These are phyloP conservation scores for Hevea brasiliensis DNA, from an alignment of 345 rosid genomes.

Conservation along the genomic window DNA sequence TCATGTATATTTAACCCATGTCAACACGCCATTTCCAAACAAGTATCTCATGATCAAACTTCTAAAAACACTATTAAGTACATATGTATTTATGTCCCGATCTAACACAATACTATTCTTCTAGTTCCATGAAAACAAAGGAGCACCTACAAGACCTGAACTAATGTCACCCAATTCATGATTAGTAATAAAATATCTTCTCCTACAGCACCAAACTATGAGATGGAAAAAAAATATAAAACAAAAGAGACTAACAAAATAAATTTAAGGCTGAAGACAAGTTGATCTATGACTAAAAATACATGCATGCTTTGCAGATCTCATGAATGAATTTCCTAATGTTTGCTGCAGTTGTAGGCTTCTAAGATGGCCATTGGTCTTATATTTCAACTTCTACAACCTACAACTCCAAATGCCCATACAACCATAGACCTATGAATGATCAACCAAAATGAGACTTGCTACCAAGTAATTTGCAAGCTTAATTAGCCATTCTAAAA, in stretches of 20 bases:
- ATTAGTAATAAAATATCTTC: neutral
- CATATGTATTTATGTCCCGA: neutral
- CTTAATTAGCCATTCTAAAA: neutral
- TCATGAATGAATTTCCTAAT: neutral
- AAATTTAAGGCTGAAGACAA: neutral
- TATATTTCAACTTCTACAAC: neutral
- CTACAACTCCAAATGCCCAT: neutral
- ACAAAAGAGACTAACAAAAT: neutral
- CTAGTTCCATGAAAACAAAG: neutral
- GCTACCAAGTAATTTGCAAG: neutral
- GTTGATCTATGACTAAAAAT: neutral
- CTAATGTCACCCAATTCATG: neutral
- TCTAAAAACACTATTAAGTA: conserved; percentile 16
- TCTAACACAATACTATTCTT: neutral
- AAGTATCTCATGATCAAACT: conserved; percentile 18
- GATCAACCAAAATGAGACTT: neutral
- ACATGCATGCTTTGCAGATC: neutral
- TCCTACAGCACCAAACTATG: neutral
- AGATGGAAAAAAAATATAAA: too few relatives aligned
- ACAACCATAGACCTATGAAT: neutral
- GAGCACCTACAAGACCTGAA: neutral
- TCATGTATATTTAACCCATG: neutral
- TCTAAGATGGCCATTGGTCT: neutral
- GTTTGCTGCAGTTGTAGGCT: neutral
- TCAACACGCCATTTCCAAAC: neutral